These are phyloP conservation scores for Globisporangium recalcitrans DNA, from an alignment of 352 stramenopile genomes.

Conservation along the genomic window DNA sequence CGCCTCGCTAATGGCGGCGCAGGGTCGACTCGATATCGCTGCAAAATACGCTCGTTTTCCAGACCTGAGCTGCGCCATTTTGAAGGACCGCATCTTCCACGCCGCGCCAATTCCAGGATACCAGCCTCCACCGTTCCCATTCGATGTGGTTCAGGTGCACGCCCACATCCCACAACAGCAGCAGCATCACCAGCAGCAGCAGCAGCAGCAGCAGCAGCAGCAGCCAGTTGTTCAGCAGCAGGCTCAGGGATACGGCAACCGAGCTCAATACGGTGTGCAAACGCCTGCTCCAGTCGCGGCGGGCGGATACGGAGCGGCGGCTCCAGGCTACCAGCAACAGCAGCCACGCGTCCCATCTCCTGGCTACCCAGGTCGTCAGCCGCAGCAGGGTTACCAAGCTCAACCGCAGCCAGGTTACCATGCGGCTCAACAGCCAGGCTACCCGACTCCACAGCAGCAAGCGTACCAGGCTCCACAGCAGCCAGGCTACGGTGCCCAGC, in stretches of 20 bases:
- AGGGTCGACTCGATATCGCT: slow-evolving; percentile 90
- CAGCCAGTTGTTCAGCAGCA: slow-evolving; percentile 11
- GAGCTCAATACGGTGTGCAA: slow-evolving; percentile 42
- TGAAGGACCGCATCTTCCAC: slow-evolving; percentile 87
- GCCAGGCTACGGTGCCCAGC: slow-evolving; percentile 19
- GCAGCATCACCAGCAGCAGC: slow-evolving; percentile 28
- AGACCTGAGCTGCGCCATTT: slow-evolving; percentile 70
- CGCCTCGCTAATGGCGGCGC: slow-evolving; percentile 87
- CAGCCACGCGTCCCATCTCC: slow-evolving; percentile 31
- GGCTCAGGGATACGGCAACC: slow-evolving; percentile 16
- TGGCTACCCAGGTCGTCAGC: slow-evolving; percentile 31
- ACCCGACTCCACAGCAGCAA: slow-evolving; percentile 17
- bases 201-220: slow-evolving; percentile 25
- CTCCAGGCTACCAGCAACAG: slow-evolving; percentile 34
- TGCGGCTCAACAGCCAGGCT: slow-evolving; percentile 1
- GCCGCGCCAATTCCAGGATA: slow-evolving; percentile 69
- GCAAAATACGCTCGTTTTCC: slow-evolving; percentile 89
- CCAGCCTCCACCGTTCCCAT: slow-evolving; percentile 80
- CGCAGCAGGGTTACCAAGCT: slow-evolving; percentile 15
- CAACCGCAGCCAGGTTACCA: slow-evolving; percentile 16
- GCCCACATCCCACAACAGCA: slow-evolving; percentile 51
- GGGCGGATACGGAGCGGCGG: slow-evolving; percentile 29
- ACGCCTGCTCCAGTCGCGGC: slow-evolving; percentile 27
- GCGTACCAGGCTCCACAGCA: slow-evolving; percentile 19
- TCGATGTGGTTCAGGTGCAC: slow-evolving; percentile 69